Conservation (phyloP, 2,329 filamentous ascomycete genomes). For the Microcyclospora tardicrescens region DNA sequence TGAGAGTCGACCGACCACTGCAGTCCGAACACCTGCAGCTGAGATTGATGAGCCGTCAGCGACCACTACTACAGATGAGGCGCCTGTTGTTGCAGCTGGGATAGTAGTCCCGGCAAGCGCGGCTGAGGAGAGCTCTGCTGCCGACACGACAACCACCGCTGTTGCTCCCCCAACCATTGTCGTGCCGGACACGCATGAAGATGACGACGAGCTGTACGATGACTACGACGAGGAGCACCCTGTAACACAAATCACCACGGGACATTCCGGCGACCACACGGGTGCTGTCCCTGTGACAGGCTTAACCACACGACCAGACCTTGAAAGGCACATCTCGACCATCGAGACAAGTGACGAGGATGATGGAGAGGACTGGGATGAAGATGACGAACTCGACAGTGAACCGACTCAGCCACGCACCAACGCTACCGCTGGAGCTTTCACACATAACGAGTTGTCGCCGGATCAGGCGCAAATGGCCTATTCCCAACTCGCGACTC, state of each 20-base stretch:
- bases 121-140: neutral
- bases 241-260: neutral
- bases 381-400: slow-evolving; percentile 4
- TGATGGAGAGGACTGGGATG: slow-evolving; percentile 7
- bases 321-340: slow-evolving; percentile 21
- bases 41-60: neutral
- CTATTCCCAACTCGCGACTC: too few relatives aligned
- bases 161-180: slow-evolving; percentile 2
- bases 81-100: neutral
- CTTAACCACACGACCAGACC: slow-evolving; percentile 10
- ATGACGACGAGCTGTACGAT: neutral
- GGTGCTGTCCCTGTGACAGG: slow-evolving; percentile 1
- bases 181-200: slow-evolving; percentile 2
- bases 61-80: neutral
- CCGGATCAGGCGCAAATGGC: too few relatives aligned
- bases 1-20: neutral
- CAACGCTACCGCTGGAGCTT: too few relatives aligned
- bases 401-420: neutral
- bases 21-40: neutral
- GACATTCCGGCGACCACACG: slow-evolving; percentile 2
- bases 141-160: neutral
- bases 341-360: slow-evolving; percentile 15
- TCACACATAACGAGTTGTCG: too few relatives aligned
- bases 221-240: slow-evolving; percentile 1
- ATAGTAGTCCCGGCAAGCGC: slow-evolving; percentile 1